Evolutionary conservation across 169 alveolate species (phyloP), one percentile per base, ranked within the genome.

Genomic region (Cryptosporidium bovis): DNA sequence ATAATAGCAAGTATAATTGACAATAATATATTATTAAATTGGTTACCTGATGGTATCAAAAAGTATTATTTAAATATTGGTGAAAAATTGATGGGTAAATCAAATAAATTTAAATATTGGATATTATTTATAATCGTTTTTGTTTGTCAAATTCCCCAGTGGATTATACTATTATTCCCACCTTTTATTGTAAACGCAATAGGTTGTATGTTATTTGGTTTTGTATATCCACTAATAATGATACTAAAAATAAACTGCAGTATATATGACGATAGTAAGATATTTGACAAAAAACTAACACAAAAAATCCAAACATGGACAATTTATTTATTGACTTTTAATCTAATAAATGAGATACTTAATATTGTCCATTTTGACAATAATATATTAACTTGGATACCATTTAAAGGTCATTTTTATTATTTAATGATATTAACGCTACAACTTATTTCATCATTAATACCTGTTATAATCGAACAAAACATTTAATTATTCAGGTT

Each of bases 151-250:
- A 53, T 77, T 40, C 87, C 87, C 18, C 87, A 77, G 24, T 77
- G 87, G 87, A 60, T 77, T 46, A 77, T 77, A 31, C 36, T 77
- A 48, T 4, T 77, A 31, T 77, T 77, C 16, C 87, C 87, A 18
- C 56, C 87, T 2, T 77, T 77, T 48, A 60, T 77, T 46, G 87
- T 77, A 15, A 77, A 77, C 29, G 24, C 46, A 16, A n/a, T 77
- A 34, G 87, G 87, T 5, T 77, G 87, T 31, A 77, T 62, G 60
- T 29, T 62, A 4, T 77, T 77, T 77, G 87, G 87, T 18, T 77
- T 29, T 31, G 1, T 60, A 10, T 77, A 77, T 62, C 87, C 87
- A 48, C 10, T 77, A 29, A 62, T 77, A 10, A 77, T 77, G 77
- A 50, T 53, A 15, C 27, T 77, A 46, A 77, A 62, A 77, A 62